Evolutionary conservation across 768 basidiomycete species (phyloP).

Genomic region (Pleurotus tuoliensis): DNA sequence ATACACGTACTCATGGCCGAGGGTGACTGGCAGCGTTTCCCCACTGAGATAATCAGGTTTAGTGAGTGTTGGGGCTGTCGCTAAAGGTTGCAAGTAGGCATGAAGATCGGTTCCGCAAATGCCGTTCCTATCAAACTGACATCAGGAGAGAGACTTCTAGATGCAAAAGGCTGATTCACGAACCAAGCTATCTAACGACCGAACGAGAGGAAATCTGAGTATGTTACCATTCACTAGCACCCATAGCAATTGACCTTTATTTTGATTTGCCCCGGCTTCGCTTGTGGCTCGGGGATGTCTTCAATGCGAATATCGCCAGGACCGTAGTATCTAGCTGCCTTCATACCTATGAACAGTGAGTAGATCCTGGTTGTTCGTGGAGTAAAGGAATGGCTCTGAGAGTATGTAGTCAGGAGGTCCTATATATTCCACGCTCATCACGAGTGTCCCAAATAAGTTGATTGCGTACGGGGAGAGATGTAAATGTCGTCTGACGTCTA

Average conservation of each 20-base stretch:
- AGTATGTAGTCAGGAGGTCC: no score
- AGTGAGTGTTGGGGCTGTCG: conserved; percentile 26
- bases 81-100: conserved; percentile 27
- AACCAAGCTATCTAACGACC: conserved; percentile 27
- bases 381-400: background rate
- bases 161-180: conserved; percentile 6
- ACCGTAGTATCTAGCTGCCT: conserved; percentile 8
- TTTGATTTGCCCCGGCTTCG: conserved; percentile 4
- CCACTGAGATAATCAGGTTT: conserved; percentile 33
- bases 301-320: conserved; percentile 8
- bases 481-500: no score
- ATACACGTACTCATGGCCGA: conserved; percentile 42
- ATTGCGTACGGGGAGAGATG: no score
- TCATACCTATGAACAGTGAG: background rate
- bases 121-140: conserved; percentile 14
- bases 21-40: conserved; percentile 34
- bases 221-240: no score
- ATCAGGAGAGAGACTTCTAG: no score
- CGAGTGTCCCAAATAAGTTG: no score
- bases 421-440: no score
- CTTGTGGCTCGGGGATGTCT: background rate
- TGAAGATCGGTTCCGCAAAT: conserved; percentile 48
- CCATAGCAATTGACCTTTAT: background rate
- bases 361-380: background rate
- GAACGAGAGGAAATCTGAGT: background rate